Evolutionary conservation across 305 asterid species (phyloP), one percentile per base, ranked within the genome.

Genomic region (Plantago coronopus): DNA sequence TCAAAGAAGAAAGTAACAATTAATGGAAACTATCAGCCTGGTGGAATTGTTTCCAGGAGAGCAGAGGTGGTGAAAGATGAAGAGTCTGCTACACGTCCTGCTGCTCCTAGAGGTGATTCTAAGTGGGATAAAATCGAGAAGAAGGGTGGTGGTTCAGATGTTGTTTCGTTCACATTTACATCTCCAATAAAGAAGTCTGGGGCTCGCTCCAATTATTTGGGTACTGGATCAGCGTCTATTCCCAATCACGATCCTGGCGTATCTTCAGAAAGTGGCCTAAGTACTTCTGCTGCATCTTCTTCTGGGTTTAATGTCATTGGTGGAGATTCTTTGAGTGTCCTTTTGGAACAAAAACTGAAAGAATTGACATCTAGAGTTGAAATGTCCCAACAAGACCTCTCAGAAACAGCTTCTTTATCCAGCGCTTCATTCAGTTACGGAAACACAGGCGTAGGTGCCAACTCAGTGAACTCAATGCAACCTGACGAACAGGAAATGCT

Each of bases 101-200:
- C 76, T 61, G 71, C 89, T 29, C 73, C 74, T 71, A 89, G 77
- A 69, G 82, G 72, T 60, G 77, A 69, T 64, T 62, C 80, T 46
- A 68, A 79, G 37, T 89, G 95, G 91, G 89, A 84, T 57, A 69
- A 72, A 63, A 66, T 72, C 62, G 96, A 79, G 68, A 77, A 79
- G 73, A 81, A 74, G 57, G 82, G 62, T 68, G 82, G 62, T 68
- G 73, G 85, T 71, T 72, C 62, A 66, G 97, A 94, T 76, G 94
- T 94, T 3, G 96, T 94, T 57, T 94, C 99, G 29, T 94, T 94
- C 78, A 94, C 99, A 64, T 94, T 94, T 69, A 82, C 91, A 55
- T 94, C 99, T 58, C 99, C 99, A 17, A 87, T 94, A 7, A 89
- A 94, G 72, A 94, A 83, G 67, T 60, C 90, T 19, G 76, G 72